Evolutionary conservation across 2,329 filamentous ascomycete genomes (phyloP), one percentile per base, ranked within the genome.

Genomic region (Neobulgaria alba): DNA sequence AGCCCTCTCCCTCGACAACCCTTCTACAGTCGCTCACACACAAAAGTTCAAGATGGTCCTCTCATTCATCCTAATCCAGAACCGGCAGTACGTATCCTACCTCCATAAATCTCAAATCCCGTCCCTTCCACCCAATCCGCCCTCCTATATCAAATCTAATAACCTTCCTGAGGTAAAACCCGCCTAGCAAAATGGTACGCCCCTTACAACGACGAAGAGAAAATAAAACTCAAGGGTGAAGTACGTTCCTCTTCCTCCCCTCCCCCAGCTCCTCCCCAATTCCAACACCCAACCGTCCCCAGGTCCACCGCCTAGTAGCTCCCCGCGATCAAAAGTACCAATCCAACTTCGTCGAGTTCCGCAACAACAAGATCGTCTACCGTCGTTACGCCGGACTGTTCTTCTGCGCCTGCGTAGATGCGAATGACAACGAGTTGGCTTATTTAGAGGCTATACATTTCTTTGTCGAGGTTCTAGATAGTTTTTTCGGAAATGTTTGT

Each of bases 301-400:
- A 88, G 82, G 85, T 96, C 57, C 92, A 98, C 73, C 89, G 92
- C 49, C 87, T 98, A 54, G 90, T 98, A 47, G 92, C 92, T 0
- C 92, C 92, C 5, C 85, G 92, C 60, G 92, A 98, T 67, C 92
- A 98, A 63, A 98, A 98, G 63, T 95, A 98, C 72, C 92, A 98
- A 64, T 95, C 88, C 67, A 98, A 98, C 70, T 98, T 98, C 60
- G 92, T 98, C 73, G 92, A 98, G 67, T 82, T 84, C 69, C 84
- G 86, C 52, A 85, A 88, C 67, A 88, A 90, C 62, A 96, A 95
- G 70, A 85, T 98, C 56, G 87, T 98, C 39, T 98, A 98, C 70
- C 83, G 93, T 33, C 85, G 92, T 48, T 98, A 98, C 67, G 92
- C 92, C 0, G 92, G 92, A 0, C 79, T 98, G 44, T 98, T 98